Conservation (phyloP, 2,329 filamentous ascomycete species). For the Pseudopyricularia javanii region DNA sequence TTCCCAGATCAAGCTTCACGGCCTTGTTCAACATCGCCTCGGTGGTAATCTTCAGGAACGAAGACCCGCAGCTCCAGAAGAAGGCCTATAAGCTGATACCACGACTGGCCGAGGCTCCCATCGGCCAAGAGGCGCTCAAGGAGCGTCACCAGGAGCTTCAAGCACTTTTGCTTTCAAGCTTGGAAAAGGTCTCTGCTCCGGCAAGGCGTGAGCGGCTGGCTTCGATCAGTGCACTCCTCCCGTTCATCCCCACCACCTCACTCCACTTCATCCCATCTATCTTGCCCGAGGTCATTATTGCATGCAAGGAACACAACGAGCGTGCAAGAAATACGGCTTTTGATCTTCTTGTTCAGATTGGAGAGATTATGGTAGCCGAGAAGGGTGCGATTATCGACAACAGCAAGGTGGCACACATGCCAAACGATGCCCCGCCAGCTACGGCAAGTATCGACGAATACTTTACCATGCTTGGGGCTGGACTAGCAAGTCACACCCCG, state of each 20-base stretch:
- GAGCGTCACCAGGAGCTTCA: constrained; percentile 72
- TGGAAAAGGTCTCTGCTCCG: constrained; percentile 76
- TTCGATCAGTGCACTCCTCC: constrained; percentile 69
- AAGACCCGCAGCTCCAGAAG: constrained; percentile 91
- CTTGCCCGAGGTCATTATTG: constrained; percentile 87
- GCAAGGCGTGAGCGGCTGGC: constrained; percentile 76
- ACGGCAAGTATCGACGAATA: constrained; percentile 84
- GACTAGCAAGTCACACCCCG: constrained; percentile 80
- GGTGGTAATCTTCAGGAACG: constrained; percentile 65
- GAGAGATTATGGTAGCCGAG: constrained; percentile 58
- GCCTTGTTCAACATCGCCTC: constrained; percentile 79
- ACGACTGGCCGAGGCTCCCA: constrained; percentile 69
- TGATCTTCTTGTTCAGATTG: constrained; percentile 79
- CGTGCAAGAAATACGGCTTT: constrained; percentile 83
- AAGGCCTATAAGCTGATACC: constrained; percentile 98
- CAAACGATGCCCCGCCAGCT: constrained; percentile 62
- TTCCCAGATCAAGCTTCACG: constrained; percentile 75
- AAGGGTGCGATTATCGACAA: constrained; percentile 69
- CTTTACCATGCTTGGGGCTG: constrained; percentile 96
- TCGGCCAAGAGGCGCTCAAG: constrained; percentile 61
- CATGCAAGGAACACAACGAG: constrained; percentile 96
- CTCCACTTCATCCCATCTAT: constrained; percentile 90
- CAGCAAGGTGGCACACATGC: constrained; percentile 78
- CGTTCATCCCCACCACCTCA: constrained; percentile 62
- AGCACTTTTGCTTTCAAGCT: constrained; percentile 62